Evolutionary conservation across 768 basidiomycete genomes (phyloP).

Genomic region (Favolaschia claudopus): DNA sequence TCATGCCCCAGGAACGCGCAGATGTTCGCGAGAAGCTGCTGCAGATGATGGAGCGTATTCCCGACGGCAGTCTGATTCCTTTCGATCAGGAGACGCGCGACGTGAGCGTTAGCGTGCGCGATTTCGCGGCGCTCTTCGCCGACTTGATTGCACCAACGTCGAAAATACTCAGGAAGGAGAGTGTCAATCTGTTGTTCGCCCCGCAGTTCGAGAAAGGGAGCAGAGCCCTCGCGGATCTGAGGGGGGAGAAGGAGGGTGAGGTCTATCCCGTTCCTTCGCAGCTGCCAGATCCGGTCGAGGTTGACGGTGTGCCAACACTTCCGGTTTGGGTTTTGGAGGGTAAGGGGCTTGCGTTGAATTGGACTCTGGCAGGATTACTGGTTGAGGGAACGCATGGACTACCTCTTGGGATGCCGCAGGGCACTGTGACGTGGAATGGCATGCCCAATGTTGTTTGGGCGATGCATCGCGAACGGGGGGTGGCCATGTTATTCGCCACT

Average conservation of each 20-base stretch:
- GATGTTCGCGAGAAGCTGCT: conserved; percentile 1
- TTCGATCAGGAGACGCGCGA: neutral
- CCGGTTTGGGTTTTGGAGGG: neutral
- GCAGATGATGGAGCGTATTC: conserved; percentile 9
- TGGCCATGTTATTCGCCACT: conserved; percentile 20
- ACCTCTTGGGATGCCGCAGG: conserved; percentile 7
- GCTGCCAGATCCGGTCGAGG: neutral
- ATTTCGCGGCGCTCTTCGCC: conserved; percentile 11
- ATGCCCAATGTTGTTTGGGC: conserved; percentile 26
- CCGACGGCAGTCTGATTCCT: neutral
- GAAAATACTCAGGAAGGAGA: conserved; percentile 8
- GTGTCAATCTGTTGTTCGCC: conserved; percentile 9
- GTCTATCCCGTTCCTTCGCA: neutral
- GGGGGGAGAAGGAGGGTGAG: conserved; percentile 1
- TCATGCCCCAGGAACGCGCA: neutral
- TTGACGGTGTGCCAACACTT: neutral
- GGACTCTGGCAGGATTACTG: conserved; percentile 5
- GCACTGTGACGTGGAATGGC: conserved; percentile 23
- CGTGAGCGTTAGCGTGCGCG: conserved; percentile 2
- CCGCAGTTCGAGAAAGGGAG: conserved; percentile 3
- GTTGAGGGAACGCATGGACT: conserved; percentile 4
- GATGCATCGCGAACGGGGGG: conserved; percentile 15
- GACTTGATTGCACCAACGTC: conserved; percentile 11
- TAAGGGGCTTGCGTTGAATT: neutral
- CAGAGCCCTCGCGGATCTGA: conserved; percentile 1